phyloP scores from a whole-genome alignment of 2,329 filamentous ascomycete genomes.

The Clarireedia homoeocarpa region DNA sequence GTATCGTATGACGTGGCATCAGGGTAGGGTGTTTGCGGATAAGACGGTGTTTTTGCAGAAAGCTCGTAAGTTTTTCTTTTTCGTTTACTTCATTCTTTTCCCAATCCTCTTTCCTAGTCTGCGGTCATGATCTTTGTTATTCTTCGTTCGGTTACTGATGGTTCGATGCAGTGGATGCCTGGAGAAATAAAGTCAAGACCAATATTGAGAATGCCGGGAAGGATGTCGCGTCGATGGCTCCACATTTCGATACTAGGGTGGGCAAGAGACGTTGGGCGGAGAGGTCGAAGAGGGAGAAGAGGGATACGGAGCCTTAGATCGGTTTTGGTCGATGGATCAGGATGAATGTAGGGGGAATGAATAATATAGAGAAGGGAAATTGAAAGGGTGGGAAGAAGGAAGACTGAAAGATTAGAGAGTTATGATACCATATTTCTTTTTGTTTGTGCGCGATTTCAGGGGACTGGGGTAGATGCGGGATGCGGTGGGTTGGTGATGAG shows the following conservation, averaged over 20 bases:
- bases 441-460: no score
- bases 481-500: no score
- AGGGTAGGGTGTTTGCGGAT: slow-evolving; percentile 84
- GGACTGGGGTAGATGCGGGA: no score
- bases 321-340: no score
- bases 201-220: slow-evolving; percentile 73
- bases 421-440: no score
- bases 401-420: no score
- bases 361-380: no score
- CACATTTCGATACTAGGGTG: slow-evolving; percentile 81
- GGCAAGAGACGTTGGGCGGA: slow-evolving; percentile 74
- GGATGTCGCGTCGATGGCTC: slow-evolving; percentile 57
- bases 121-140: background rate
- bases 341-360: no score
- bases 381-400: no score
- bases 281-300: slow-evolving; percentile 36
- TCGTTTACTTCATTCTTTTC: background rate
- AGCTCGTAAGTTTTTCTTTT: slow-evolving; percentile 59
- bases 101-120: no score
- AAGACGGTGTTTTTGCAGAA: slow-evolving; percentile 83
- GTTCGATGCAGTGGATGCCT: slow-evolving; percentile 69
- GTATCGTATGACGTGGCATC: slow-evolving; percentile 93
- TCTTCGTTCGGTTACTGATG: background rate
- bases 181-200: slow-evolving; percentile 82
- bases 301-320: slow-evolving; percentile 10